Evolutionary conservation across 306 rosid species (phyloP).

Genomic region (Cucumis melo): DNA sequence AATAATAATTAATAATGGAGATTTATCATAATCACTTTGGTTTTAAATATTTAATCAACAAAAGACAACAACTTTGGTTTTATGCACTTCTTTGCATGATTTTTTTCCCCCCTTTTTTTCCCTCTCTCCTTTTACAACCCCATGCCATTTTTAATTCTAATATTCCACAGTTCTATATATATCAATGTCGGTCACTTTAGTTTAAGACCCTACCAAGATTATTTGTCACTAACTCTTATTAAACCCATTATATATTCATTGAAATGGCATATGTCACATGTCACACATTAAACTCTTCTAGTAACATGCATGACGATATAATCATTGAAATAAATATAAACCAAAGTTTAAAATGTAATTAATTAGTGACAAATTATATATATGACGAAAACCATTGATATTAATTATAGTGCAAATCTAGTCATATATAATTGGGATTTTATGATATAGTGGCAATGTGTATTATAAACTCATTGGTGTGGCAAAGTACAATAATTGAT

Average conservation of each 20-base stretch:
- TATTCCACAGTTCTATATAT: slow-evolving; percentile 15
- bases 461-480: neutral
- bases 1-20: neutral
- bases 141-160: slow-evolving; percentile 12
- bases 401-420: neutral
- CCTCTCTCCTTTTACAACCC: slow-evolving; percentile 9
- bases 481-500: neutral
- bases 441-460: neutral
- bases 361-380: neutral
- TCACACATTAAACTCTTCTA: neutral
- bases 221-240: slow-evolving; percentile 28
- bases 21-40: slow-evolving; percentile 21
- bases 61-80: slow-evolving; percentile 14
- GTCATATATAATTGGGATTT: neutral
- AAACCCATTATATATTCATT: neutral
- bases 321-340: neutral
- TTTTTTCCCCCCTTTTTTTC: slow-evolving; percentile 1
- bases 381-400: neutral
- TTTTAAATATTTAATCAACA: neutral
- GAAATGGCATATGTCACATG: slow-evolving; percentile 1
- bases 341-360: neutral
- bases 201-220: slow-evolving; percentile 46
- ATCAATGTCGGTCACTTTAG: slow-evolving; percentile 32
- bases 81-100: slow-evolving; percentile 26
- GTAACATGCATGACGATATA: neutral